A percentile compares a stretch with the other conserved stretches of the same genome.
Conservation (phyloP, 768 basidiomycete genomes). For the Boletus subcaerulescens region DNA sequence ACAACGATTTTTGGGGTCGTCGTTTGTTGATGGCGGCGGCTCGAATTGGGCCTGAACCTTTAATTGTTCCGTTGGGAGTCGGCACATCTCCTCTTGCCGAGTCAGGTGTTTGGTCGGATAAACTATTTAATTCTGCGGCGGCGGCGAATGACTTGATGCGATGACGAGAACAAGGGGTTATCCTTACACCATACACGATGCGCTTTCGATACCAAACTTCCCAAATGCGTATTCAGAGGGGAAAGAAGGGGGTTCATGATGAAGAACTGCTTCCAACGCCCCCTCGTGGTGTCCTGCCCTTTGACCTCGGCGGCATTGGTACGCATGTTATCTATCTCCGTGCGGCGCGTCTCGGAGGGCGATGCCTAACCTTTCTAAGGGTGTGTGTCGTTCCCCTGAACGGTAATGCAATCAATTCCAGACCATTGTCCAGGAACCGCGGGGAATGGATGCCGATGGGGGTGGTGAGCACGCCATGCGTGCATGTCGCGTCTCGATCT, state of each 20-base stretch:
- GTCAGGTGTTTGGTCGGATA: no score
- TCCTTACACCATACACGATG: constrained; percentile 3
- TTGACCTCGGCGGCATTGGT: constrained; percentile 8
- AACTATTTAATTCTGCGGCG: background rate
- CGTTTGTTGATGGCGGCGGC: background rate
- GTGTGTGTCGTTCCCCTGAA: constrained; percentile 1
- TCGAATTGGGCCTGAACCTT: background rate
- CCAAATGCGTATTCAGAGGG: constrained; percentile 21
- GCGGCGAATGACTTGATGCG: background rate
- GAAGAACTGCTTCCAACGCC: background rate
- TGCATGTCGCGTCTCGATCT: background rate
- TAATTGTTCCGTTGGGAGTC: background rate
- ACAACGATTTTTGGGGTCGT: constrained; percentile 13
- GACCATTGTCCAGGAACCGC: constrained; percentile 2
- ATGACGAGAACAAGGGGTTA: constrained; percentile 13
- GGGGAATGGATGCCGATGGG: background rate
- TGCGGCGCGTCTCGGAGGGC: constrained; percentile 6
- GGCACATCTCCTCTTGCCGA: background rate
- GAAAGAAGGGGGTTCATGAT: background rate
- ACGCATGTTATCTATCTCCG: constrained; percentile 14
- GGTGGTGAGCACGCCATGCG: constrained; percentile 5
- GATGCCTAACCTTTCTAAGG: background rate
- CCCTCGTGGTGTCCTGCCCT: constrained; percentile 28
- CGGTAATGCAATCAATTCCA: constrained; percentile 1
- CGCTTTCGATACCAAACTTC: constrained; percentile 27